A percentile compares a stretch with the other conserved stretches of the same genome.
These are phyloP conservation scores for Rhizopogon roseolus DNA, from an alignment of 768 basidiomycete species.

Conservation along the genomic window DNA sequence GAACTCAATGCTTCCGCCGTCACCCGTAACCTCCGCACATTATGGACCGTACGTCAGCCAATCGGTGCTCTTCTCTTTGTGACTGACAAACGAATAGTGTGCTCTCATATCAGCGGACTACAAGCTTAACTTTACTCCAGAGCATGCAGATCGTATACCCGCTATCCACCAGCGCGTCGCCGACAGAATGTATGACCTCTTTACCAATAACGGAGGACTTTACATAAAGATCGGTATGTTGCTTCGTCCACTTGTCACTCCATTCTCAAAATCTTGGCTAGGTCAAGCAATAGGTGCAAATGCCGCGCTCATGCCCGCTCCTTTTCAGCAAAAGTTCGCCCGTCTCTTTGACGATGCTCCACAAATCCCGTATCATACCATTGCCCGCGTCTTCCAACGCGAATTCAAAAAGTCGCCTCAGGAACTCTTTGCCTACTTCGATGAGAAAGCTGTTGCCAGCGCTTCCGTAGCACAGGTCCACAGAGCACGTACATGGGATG, in stretches of 20 bases:
- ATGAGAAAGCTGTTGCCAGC: slow-evolving; percentile 72
- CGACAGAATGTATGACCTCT: slow-evolving; percentile 65
- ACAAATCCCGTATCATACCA: slow-evolving; percentile 67
- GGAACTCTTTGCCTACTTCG: slow-evolving; percentile 77
- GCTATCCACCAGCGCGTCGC: slow-evolving; percentile 84
- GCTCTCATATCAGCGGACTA: slow-evolving; percentile 73
- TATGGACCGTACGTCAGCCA: slow-evolving; percentile 36
- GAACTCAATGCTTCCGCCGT: slow-evolving; percentile 46
- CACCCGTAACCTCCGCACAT: slow-evolving; percentile 41
- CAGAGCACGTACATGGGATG: slow-evolving; percentile 52
- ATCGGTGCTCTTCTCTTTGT: slow-evolving; percentile 4
- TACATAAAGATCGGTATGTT: slow-evolving; percentile 76
- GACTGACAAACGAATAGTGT: slow-evolving; percentile 39
- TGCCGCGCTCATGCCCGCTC: slow-evolving; percentile 76
- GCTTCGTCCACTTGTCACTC: slow-evolving; percentile 3
- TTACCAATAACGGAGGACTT: slow-evolving; percentile 78
- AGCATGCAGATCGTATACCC: slow-evolving; percentile 68
- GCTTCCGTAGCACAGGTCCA: slow-evolving; percentile 95
- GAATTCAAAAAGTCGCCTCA: slow-evolving; percentile 68
- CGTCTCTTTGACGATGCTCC: slow-evolving; percentile 88
- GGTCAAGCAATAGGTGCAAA: slow-evolving; percentile 84
- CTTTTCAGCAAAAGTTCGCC: slow-evolving; percentile 79
- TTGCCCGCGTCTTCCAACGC: slow-evolving; percentile 59
- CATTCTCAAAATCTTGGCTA: slow-evolving; percentile 6
- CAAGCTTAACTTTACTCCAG: slow-evolving; percentile 81